Conservation (phyloP, 345 rosid genomes). For the Eucalyptus regnans region DNA sequence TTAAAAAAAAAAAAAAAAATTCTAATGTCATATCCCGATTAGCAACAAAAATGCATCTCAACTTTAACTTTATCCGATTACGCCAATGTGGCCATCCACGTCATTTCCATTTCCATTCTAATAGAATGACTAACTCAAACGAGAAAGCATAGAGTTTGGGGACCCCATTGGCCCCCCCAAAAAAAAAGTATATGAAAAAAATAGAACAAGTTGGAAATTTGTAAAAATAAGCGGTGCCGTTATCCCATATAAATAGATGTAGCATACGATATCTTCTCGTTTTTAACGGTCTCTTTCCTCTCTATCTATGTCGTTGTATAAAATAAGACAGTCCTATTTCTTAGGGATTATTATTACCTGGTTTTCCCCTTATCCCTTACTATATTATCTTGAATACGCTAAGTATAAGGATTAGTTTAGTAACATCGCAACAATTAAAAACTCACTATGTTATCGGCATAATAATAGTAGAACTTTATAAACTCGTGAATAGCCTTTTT, state of each 20-base stretch:
- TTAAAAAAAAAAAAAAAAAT: too few species aligned
- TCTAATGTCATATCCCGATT: background rate
- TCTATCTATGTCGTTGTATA: background rate
- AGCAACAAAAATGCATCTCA: background rate
- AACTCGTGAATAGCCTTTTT: too few species aligned
- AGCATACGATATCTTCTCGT: background rate
- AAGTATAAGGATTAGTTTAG: background rate
- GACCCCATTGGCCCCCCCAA: background rate
- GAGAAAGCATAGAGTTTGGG: background rate
- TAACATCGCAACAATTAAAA: background rate
- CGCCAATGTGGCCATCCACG: background rate
- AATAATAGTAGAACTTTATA: too few species aligned
- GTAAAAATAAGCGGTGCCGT: background rate
- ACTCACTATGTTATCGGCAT: background rate
- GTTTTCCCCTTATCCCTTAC: background rate
- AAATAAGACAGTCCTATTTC: background rate
- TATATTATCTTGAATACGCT: background rate
- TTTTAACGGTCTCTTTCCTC: background rate
- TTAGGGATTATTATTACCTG: background rate
- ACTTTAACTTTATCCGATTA: background rate
- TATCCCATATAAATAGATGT: background rate
- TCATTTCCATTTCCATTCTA: background rate
- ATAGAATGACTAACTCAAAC: too few species aligned
- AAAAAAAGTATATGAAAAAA: too few species aligned
- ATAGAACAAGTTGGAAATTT: too few species aligned